Evolutionary conservation across 2,329 filamentous ascomycete species (phyloP).

Genomic region (Nectriaceae sp.): DNA sequence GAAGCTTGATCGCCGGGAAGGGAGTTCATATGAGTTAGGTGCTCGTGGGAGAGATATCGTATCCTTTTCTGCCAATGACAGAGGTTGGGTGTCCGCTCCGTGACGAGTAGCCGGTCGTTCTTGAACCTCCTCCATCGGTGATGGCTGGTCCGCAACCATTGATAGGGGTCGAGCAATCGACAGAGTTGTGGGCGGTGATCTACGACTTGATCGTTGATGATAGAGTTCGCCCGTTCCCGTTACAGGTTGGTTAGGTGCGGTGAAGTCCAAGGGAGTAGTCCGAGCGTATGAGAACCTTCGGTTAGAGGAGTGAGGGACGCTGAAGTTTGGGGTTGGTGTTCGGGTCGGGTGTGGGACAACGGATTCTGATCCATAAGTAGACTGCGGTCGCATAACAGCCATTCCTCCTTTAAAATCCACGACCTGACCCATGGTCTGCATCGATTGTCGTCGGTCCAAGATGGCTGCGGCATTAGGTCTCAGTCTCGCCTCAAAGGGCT

Average conservation of each 20-base stretch:
- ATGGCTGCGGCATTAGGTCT: slow-evolving; percentile 57
- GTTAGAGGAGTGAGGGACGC: slow-evolving; percentile 48
- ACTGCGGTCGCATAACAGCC: slow-evolving; percentile 24
- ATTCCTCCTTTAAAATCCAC: slow-evolving; percentile 40
- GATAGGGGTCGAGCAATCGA: slow-evolving; percentile 54
- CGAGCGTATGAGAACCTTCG: slow-evolving; percentile 48
- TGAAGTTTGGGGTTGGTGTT: slow-evolving; percentile 51
- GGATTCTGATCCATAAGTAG: slow-evolving; percentile 19
- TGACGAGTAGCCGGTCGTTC: slow-evolving; percentile 33
- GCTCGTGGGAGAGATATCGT: slow-evolving; percentile 14
- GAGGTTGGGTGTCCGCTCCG: slow-evolving; percentile 21
- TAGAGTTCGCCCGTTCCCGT: slow-evolving; percentile 15
- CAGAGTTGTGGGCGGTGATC: slow-evolving; percentile 45
- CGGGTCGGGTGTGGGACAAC: slow-evolving; percentile 1
- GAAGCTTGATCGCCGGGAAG: slow-evolving; percentile 27
- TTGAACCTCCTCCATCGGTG: slow-evolving; percentile 33
- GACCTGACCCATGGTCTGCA: slow-evolving; percentile 48
- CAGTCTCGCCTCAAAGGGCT: slow-evolving; percentile 39
- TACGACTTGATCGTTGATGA: slow-evolving; percentile 20
- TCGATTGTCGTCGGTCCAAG: slow-evolving; percentile 51
- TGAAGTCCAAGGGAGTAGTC: slow-evolving; percentile 22
- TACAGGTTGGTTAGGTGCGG: slow-evolving; percentile 15
- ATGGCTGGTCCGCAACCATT: slow-evolving; percentile 56
- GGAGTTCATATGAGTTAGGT: slow-evolving; percentile 13
- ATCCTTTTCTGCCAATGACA: slow-evolving; percentile 15